Evolutionary conservation across 495 filamentous ascomycete genomes (phyloP).

Genomic region (Trichoderma erinaceum): DNA sequence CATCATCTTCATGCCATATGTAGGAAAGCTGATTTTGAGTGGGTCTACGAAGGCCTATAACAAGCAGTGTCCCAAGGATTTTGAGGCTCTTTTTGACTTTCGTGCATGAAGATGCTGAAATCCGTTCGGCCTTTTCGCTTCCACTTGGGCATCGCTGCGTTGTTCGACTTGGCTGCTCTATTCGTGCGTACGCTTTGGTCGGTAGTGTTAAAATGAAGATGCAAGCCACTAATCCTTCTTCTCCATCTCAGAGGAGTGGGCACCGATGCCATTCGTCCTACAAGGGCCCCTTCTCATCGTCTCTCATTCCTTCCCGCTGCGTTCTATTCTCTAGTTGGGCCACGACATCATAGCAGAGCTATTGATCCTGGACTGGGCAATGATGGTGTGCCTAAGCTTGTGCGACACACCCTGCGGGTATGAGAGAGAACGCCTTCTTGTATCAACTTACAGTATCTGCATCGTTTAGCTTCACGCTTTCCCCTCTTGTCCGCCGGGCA

Average conservation of each 20-base stretch:
- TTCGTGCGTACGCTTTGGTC: background rate
- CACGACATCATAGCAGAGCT: background rate
- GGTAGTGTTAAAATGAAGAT: background rate
- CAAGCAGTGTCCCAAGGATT: background rate
- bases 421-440: background rate
- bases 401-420: background rate
- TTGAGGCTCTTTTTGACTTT: background rate
- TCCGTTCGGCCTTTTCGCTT: background rate
- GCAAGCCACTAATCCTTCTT: constrained; percentile 5
- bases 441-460: background rate
- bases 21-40: background rate
- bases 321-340: constrained; percentile 3
- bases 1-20: background rate
- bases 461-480: background rate
- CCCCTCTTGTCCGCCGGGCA: background rate
- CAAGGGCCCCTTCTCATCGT: background rate
- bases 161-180: background rate
- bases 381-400: background rate
- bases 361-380: background rate
- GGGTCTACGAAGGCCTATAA: background rate
- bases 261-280: background rate
- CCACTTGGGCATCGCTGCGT: background rate
- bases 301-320: constrained; percentile 4
- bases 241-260: constrained; percentile 3
- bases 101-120: background rate